These are phyloP conservation scores for Entomophthora muscae DNA, from an alignment of 371 early-diverging fungal species.

Conservation along the genomic window DNA sequence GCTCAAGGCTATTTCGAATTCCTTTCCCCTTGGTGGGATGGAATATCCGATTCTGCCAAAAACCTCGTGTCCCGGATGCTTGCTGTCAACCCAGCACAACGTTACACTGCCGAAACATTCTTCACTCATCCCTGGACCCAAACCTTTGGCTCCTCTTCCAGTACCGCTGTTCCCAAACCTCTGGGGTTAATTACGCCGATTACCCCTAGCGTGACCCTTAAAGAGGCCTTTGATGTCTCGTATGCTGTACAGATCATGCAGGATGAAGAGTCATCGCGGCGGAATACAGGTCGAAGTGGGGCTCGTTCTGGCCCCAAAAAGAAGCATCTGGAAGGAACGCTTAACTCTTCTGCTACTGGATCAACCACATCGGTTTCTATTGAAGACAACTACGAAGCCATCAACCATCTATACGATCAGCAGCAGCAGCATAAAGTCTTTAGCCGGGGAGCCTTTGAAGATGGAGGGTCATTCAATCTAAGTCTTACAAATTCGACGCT, in stretches of 20 bases:
- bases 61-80: conserved; percentile 68
- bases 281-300: conserved; percentile 12
- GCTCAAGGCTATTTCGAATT: conserved; percentile 54
- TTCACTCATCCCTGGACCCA: conserved; percentile 68
- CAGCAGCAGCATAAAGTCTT: not conserved
- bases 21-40: conserved; percentile 80
- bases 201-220: conserved; percentile 26
- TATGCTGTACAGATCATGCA: conserved; percentile 39
- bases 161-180: not conserved
- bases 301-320: not conserved
- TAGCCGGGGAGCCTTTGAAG: not conserved
- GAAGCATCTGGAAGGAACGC: not conserved
- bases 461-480: not conserved
- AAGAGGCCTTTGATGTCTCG: conserved; percentile 38
- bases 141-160: not conserved
- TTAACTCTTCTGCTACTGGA: not conserved
- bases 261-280: conserved; percentile 25
- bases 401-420: not conserved
- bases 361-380: not conserved
- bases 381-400: not conserved
- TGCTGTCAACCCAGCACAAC: conserved; percentile 57
- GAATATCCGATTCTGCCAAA: conserved; percentile 47
- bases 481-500: conserved; percentile 4
- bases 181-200: conserved; percentile 1
- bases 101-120: conserved; percentile 71